These are phyloP conservation scores for Erodium maritimum DNA, from an alignment of 345 rosid species.

Conservation along the genomic window DNA sequence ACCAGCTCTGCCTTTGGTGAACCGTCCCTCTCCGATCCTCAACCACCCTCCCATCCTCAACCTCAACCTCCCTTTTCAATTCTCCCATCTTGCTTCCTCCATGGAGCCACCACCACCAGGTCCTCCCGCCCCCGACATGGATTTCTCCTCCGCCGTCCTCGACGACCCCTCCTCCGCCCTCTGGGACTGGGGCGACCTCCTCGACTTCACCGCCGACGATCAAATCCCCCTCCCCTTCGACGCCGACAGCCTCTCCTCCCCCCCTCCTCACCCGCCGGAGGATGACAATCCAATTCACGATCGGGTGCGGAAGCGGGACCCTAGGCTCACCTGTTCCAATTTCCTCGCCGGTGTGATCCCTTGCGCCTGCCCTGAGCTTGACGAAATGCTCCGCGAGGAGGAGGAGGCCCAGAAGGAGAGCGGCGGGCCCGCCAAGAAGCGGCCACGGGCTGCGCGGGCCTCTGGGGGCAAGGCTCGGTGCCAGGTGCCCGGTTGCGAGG, in stretches of 20 bases:
- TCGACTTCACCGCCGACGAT: constrained; percentile 64
- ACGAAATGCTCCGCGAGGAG: constrained; percentile 35
- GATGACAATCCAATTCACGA: constrained; percentile 8
- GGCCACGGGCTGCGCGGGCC: constrained; percentile 25
- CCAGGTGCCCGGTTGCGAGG: constrained; percentile 76
- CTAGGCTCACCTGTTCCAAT: constrained; percentile 70
- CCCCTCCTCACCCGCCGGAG: constrained; percentile 9
- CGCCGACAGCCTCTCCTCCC: constrained; percentile 14
- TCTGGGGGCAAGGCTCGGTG: constrained; percentile 36
- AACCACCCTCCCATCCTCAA: background rate
- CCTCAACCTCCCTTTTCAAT: background rate
- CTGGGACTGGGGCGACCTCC: constrained; percentile 84
- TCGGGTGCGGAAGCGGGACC: constrained; percentile 86
- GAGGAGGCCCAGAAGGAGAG: constrained; percentile 67
- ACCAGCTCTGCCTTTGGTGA: background rate
- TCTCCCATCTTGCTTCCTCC: background rate
- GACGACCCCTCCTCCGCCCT: constrained; percentile 36
- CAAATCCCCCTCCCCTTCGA: constrained; percentile 35
- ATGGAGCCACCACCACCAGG: background rate
- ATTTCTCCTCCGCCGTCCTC: background rate
- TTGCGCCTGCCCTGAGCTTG: constrained; percentile 90
- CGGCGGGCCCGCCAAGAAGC: constrained; percentile 28
- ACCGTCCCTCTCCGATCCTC: background rate
- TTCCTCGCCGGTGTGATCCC: constrained; percentile 74
- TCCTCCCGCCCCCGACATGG: background rate